Conservation (phyloP, 148 eudicot species). For the Polygonum maritimum region DNA sequence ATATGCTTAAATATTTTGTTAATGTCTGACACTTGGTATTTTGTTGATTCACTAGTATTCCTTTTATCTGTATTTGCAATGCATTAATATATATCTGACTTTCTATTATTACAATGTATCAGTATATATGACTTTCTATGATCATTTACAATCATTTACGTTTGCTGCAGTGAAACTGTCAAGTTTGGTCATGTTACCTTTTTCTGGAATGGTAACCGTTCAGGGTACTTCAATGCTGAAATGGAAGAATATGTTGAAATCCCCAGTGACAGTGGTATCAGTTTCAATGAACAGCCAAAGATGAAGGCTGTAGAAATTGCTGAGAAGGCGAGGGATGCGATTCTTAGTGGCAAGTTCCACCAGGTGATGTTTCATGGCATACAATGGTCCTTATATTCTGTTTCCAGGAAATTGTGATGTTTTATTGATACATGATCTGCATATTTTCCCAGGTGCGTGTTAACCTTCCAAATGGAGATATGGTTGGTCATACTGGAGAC, state of each 20-base stretch:
- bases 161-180: slow-evolving; percentile 69
- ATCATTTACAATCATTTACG: background rate
- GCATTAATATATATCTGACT: background rate
- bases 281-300: slow-evolving; percentile 68
- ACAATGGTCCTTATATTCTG: background rate
- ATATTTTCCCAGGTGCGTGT: slow-evolving; percentile 57
- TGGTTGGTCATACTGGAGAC: slow-evolving; percentile 98
- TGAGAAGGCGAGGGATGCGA: slow-evolving; percentile 88
- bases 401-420: background rate
- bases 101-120: background rate
- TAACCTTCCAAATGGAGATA: slow-evolving; percentile 86
- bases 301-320: slow-evolving; percentile 94
- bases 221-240: slow-evolving; percentile 73
- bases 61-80: background rate
- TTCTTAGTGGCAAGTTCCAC: slow-evolving; percentile 72
- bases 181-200: slow-evolving; percentile 96
- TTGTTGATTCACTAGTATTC: background rate
- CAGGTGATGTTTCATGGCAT: slow-evolving; percentile 37
- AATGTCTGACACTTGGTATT: background rate
- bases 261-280: slow-evolving; percentile 86
- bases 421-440: background rate
- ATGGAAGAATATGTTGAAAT: slow-evolving; percentile 97
- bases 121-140: background rate
- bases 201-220: slow-evolving; percentile 93
- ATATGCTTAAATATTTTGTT: background rate